Base-by-base conservation (phyloP, 768 basidiomycete genomes). In the Lactarius evosmus region DNA sequence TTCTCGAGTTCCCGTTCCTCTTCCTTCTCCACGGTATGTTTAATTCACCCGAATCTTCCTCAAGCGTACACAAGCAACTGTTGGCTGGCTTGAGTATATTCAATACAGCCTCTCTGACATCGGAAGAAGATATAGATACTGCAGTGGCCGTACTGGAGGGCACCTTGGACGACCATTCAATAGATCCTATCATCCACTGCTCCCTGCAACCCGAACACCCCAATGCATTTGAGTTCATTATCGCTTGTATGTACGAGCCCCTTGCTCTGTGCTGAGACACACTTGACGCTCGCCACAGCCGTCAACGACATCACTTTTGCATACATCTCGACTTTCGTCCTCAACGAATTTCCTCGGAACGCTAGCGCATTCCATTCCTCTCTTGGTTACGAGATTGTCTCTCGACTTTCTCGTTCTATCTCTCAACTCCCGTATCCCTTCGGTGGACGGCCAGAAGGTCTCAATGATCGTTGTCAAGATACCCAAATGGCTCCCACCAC, bases 171-270 rank as follows among this genome's bases (percentile, higher is more conserved):
- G 30, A 51, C n/a, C 5, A 53, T 19, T 61, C 64, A n/a, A 58
- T 61, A 25, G 64, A 12, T 22, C 54, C 49, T 3, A 61, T 65
- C 30, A 51, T 65, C 27, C 25, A 11, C 16, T 32, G 49, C 7
- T 51, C 64, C 33, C 9, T 65, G 30, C 60, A 51, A 14, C 60
- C 49, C 0, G 49, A 41, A 3, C 33, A 44, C 6, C 64, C 59
- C 17, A 57, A 61, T 29, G 55, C 38, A 11, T 57, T 65, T 7
- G 64, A 65, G 32, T 65, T 65, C 40, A 65, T 65, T 5, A 9
- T 65, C 29, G 61, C 59, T 11, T 33, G 64, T 65, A 30, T 40
- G 55, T 16, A 5, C 8, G 5, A 3, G 4, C 9, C 3, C n/a
- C 41, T 36, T 27, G 14, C 17, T 14, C 11, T 8, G 7, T 11